A percentile compares a stretch with the other conserved stretches of the same genome.
Evolutionary conservation across 106 monocot genomes (phyloP).

Genomic region (Vanilla planifolia): DNA sequence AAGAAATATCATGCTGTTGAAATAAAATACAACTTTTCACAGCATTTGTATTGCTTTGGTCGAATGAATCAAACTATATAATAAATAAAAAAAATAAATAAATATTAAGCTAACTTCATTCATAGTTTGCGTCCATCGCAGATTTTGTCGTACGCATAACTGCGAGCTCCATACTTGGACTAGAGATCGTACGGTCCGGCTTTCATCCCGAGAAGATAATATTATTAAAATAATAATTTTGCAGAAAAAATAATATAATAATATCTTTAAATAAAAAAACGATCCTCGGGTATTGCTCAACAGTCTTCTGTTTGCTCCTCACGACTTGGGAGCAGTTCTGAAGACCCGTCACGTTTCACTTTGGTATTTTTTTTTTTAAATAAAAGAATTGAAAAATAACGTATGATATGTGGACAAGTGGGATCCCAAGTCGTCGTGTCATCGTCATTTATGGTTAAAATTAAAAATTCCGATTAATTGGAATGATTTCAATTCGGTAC

Average conservation of each 20-base stretch:
- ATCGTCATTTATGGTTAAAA: too few species aligned
- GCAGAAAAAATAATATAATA: too few species aligned
- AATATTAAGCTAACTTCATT: background rate
- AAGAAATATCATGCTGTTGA: background rate
- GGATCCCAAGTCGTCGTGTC: too few species aligned
- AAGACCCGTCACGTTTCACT: slow-evolving; percentile 1
- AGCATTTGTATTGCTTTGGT: background rate
- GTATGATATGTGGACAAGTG: too few species aligned
- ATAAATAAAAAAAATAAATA: background rate
- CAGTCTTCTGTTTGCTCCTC: background rate
- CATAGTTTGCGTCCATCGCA: too few species aligned
- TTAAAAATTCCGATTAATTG: too few species aligned
- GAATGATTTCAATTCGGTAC: too few species aligned
- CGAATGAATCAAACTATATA: background rate
- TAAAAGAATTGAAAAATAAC: too few species aligned
- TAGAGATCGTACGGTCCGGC: background rate
- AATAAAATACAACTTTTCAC: too few species aligned
- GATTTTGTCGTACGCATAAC: background rate
- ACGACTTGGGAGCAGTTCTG: background rate
- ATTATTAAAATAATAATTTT: too few species aligned
- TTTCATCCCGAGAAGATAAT: background rate
- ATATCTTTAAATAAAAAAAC: slow-evolving; percentile 2
- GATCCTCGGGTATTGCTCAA: background rate
- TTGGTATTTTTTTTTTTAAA: background rate
- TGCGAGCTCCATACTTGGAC: slow-evolving; percentile 1